A percentile compares a stretch with the other conserved stretches of the same genome.
phyloP scores from a whole-genome alignment of 768 basidiomycete genomes.

The Galerina sulciceps region DNA sequence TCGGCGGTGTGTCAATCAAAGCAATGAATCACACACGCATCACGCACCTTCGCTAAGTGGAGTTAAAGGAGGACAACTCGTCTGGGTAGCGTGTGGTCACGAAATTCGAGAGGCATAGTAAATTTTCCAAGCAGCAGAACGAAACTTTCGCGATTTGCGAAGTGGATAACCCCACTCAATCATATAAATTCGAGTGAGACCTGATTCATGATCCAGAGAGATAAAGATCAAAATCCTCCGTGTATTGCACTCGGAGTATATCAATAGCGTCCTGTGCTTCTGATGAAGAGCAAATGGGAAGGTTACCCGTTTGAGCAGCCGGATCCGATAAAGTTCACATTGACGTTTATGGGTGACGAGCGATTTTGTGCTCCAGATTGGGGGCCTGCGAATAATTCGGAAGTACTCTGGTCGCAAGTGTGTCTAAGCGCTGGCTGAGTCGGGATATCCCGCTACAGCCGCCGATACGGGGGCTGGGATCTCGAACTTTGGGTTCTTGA shows the following conservation, averaged over 20 bases:
- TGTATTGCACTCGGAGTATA: not conserved
- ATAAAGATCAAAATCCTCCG: not conserved
- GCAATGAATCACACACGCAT: slow-evolving; percentile 1
- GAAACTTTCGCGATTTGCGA: too few relatives aligned
- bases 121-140: too few relatives aligned
- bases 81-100: not conserved
- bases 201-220: not conserved
- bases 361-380: not conserved
- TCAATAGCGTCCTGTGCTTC: not conserved
- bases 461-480: too few relatives aligned
- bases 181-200: too few relatives aligned
- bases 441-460: not conserved
- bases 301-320: not conserved
- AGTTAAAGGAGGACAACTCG: not conserved
- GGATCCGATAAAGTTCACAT: slow-evolving; percentile 3
- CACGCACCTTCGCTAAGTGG: slow-evolving; percentile 1
- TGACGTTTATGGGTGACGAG: not conserved
- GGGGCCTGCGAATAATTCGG: not conserved
- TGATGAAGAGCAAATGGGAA: slow-evolving; percentile 1
- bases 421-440: slow-evolving; percentile 4
- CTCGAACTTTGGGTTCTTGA: too few relatives aligned
- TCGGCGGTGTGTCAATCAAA: slow-evolving; percentile 5
- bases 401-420: not conserved
- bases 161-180: too few relatives aligned
- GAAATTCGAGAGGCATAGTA: not conserved